Conservation (phyloP, 352 stramenopile genomes). For the Phytophthora constricta region DNA sequence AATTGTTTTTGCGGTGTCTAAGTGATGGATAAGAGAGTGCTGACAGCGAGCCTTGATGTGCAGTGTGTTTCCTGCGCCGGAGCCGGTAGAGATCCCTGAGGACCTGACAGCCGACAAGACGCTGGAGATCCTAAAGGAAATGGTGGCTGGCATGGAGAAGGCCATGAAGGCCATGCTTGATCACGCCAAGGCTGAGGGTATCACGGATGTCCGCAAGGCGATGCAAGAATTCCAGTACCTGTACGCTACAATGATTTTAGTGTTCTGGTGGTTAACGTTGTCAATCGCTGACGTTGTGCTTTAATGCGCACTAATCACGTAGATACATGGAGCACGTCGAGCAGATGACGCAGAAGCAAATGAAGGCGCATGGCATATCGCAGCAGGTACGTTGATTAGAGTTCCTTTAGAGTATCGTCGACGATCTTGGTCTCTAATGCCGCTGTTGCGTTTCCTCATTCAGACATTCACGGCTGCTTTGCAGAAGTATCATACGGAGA, state of each 20-base stretch:
- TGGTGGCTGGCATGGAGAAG: conserved; percentile 79
- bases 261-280: too few relatives aligned
- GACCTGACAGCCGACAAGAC: conserved; percentile 74
- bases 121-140: conserved; percentile 65
- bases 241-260: conserved; percentile 43
- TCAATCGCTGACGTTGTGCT: too few relatives aligned
- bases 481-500: conserved; percentile 73
- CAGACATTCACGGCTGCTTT: conserved; percentile 73
- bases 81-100: conserved; percentile 64
- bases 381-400: conserved; percentile 47
- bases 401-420: not conserved
- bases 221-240: conserved; percentile 84
- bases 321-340: conserved; percentile 77
- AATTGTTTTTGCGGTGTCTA: too few relatives aligned
- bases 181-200: conserved; percentile 72
- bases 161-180: conserved; percentile 82
- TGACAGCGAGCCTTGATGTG: not conserved
- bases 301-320: not conserved
- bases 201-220: conserved; percentile 68
- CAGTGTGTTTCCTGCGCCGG: conserved; percentile 67
- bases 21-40: conserved; percentile 11
- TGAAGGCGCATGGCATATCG: conserved; percentile 70
- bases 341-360: conserved; percentile 67
- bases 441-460: not conserved
- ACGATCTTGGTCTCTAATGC: conserved; percentile 4